Conservation (phyloP, 2,329 filamentous ascomycete species). For the Pseudophaeomoniella oleicola region DNA sequence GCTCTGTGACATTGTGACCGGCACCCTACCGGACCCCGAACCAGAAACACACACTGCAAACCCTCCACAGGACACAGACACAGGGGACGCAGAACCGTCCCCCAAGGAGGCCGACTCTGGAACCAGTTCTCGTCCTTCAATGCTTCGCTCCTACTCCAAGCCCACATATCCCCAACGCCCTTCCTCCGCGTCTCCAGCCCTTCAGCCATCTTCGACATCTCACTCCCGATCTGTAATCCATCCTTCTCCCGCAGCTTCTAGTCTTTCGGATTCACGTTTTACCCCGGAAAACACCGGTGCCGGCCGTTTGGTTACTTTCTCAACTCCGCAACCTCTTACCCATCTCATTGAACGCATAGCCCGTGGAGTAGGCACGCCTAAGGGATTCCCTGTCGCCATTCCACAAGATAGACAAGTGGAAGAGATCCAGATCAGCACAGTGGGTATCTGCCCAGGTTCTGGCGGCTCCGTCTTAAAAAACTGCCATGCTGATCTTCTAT, state of each 20-base stretch:
- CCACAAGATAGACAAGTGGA: slow-evolving; percentile 39
- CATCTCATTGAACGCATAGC: slow-evolving; percentile 48
- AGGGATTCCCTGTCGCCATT: slow-evolving; percentile 48
- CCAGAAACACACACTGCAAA: slow-evolving; percentile 12
- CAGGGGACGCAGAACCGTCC: background rate
- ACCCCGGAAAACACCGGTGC: slow-evolving; percentile 37
- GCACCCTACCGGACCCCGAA: slow-evolving; percentile 22
- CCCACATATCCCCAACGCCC: slow-evolving; percentile 22
- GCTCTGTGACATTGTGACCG: slow-evolving; percentile 74
- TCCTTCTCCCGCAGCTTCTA: slow-evolving; percentile 25
- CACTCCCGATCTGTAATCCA: slow-evolving; percentile 41
- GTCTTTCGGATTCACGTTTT: slow-evolving; percentile 19
- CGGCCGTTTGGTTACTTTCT: slow-evolving; percentile 45
- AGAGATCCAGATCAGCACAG: slow-evolving; percentile 46
- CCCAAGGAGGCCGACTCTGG: no score
- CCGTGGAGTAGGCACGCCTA: slow-evolving; percentile 50
- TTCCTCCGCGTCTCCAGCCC: slow-evolving; percentile 16
- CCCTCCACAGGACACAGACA: slow-evolving; percentile 4
- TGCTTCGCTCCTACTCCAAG: slow-evolving; percentile 19
- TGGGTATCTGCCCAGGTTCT: slow-evolving; percentile 82
- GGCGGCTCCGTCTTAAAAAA: slow-evolving; percentile 51
- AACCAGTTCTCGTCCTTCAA: slow-evolving; percentile 1
- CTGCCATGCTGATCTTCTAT: slow-evolving; percentile 54
- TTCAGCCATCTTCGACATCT: slow-evolving; percentile 18
- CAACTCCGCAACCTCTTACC: slow-evolving; percentile 35